Conservation (phyloP, 2,329 filamentous ascomycete species). For the Shiraia sp. region DNA sequence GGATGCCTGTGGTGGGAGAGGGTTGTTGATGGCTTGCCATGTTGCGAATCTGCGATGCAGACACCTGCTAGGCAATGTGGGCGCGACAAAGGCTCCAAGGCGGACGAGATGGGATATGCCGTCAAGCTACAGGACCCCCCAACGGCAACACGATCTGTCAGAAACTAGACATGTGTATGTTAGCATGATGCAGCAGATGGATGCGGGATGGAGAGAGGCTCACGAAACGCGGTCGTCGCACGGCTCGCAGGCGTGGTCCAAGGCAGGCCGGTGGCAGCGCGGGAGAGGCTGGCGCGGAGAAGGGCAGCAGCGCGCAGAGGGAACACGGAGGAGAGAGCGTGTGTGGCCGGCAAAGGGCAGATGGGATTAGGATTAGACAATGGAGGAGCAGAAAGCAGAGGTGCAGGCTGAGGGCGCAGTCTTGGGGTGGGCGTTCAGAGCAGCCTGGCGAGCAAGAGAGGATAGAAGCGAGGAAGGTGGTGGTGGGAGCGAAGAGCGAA, state of each 20-base stretch:
- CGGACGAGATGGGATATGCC: conserved; percentile 10
- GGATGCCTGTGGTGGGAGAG: conserved; percentile 76
- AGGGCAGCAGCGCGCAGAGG: conserved; percentile 28
- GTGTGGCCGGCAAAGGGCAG: conserved; percentile 6
- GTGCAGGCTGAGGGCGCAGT: conserved; percentile 10
- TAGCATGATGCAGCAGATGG: conserved; percentile 2
- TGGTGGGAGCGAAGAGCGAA: conserved; percentile 27
- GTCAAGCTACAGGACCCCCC: conserved; percentile 1
- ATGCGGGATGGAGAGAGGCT: conserved; percentile 6
- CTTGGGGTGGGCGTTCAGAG: conserved; percentile 15
- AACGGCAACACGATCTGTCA: background rate
- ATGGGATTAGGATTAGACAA: conserved; percentile 1
- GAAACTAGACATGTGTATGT: background rate
- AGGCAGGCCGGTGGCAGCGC: conserved; percentile 21
- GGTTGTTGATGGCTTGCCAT: conserved; percentile 78
- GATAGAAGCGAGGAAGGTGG: conserved; percentile 23
- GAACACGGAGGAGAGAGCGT: conserved; percentile 11
- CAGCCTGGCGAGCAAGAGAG: conserved; percentile 24
- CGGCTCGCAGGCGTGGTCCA: conserved; percentile 15
- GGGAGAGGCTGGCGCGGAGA: conserved; percentile 29
- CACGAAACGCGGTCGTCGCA: conserved; percentile 1
- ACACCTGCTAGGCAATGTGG: conserved; percentile 11
- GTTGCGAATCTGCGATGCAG: conserved; percentile 9
- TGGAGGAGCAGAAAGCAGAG: too few relatives aligned
- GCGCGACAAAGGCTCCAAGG: conserved; percentile 15